Evolutionary conservation across 2,329 filamentous ascomycete genomes (phyloP).

Genomic region (Metarhizium sp.): DNA sequence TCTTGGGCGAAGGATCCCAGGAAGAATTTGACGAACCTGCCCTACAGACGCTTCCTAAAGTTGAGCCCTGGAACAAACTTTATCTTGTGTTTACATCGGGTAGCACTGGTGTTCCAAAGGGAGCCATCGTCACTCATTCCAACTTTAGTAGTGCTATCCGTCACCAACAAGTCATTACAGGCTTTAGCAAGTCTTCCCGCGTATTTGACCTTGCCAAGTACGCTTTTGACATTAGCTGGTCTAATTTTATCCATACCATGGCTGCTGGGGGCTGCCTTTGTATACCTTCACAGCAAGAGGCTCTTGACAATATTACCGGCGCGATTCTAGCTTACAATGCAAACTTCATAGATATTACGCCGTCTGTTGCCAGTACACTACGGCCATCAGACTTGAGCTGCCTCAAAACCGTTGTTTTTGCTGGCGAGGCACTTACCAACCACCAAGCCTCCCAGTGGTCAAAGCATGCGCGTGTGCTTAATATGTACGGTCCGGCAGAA

Average conservation of each 20-base stretch:
- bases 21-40: not conserved
- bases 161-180: constrained; percentile 6
- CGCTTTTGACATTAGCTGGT: constrained; percentile 40
- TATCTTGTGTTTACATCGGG: constrained; percentile 9
- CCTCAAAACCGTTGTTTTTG: constrained; percentile 1
- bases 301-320: not conserved
- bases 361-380: constrained; percentile 2
- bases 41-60: not conserved
- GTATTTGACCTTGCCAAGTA: constrained; percentile 36
- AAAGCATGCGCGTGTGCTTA: constrained; percentile 12
- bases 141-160: constrained; percentile 7
- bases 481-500: constrained; percentile 10
- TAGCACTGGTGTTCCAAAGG: constrained; percentile 11
- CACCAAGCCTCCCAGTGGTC: constrained; percentile 1
- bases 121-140: constrained; percentile 10
- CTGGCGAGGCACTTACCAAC: constrained; percentile 3
- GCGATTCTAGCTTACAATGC: not conserved
- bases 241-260: constrained; percentile 40
- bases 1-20: not conserved
- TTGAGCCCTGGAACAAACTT: not conserved
- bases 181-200: constrained; percentile 11
- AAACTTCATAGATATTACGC: constrained; percentile 4
- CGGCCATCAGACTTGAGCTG: not conserved
- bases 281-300: constrained; percentile 27
- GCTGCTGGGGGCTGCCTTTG: constrained; percentile 37